phyloP scores from a whole-genome alignment of 192 early-diverging fungal genomes.

The Coemansia sp. region DNA sequence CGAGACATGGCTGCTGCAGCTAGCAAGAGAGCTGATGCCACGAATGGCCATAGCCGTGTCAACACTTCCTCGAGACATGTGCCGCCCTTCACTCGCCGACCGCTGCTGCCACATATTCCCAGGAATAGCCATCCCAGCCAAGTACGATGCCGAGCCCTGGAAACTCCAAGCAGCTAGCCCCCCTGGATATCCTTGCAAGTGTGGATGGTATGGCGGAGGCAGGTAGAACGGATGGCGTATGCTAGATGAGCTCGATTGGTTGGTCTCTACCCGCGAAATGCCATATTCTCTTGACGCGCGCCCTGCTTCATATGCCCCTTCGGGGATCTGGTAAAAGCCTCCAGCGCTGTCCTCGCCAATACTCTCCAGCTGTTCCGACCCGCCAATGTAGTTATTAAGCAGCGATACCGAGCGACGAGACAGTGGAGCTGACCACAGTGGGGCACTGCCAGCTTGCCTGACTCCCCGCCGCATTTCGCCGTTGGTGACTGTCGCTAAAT shows the following conservation, averaged over 20 bases:
- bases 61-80: constrained; percentile 33
- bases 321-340: constrained; percentile 2
- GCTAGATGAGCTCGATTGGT: constrained; percentile 1
- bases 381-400: constrained; percentile 25
- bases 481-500: constrained; percentile 17
- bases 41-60: constrained; percentile 22
- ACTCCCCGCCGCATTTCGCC: constrained; percentile 22
- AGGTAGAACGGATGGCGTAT: constrained; percentile 31
- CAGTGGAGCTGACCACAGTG: constrained; percentile 39
- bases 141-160: constrained; percentile 35
- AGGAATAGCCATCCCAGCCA: constrained; percentile 11
- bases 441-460: constrained; percentile 25
- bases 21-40: not conserved
- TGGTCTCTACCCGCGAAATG: not conserved
- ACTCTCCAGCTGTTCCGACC: constrained; percentile 33
- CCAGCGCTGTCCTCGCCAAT: constrained; percentile 43
- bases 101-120: constrained; percentile 22
- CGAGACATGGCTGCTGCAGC: not conserved
- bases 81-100: constrained; percentile 4
- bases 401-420: constrained; percentile 44
- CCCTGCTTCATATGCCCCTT: constrained; percentile 1
- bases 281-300: constrained; percentile 19
- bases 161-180: constrained; percentile 26
- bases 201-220: constrained; percentile 28
- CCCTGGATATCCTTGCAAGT: constrained; percentile 12